Base-by-base conservation (phyloP, 148 eudicot species). In the Amaranthus palmeri region DNA sequence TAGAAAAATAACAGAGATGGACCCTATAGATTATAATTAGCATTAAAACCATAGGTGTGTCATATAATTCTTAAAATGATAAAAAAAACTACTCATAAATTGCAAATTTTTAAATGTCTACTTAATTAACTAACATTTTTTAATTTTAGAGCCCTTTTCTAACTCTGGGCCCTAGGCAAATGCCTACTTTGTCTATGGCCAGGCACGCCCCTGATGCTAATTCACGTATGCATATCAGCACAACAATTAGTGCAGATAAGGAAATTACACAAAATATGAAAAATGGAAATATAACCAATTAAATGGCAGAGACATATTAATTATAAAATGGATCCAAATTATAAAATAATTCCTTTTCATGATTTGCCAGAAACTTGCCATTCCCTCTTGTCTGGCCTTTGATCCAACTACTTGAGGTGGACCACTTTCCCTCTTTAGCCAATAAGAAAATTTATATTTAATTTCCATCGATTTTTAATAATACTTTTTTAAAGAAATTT, bases 351-450 rank as follows among this genome's bases (percentile, higher is more conserved):
- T 76, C 73, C 68, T 61, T 69, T 52, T 61, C 50, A 62, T 76
- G 68, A 53, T 51, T 53, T 69, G 73, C 68, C 78, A 61, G 68
- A 45, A 50, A 75, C 61, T 62, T 68, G 73, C 73, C 78, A 69
- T 68, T 68, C 73, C 69, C 61, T 75, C 12, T 68, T 75, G 78
- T 69, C 74, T 69, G 73, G 18, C 69, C 63, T 71, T 77, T 77
- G 71, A 49, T 71, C 6, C 58, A 70, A 66, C 66, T 74, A 67
- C 71, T 56, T 46, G 50, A 25, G 54, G 53, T 72, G 80, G 80
- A 47, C 75, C 74, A 71, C 70, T 49, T 59, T 42, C 50, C 25
- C 47, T 50, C 60, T 48, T 4, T 13, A 52, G 60, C 57, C 71
- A 42, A 45, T 63, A 45, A 12, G 49, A 63, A 63, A 63, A 63